A percentile compares a stretch with the other conserved stretches of the same genome.
phyloP scores from a whole-genome alignment of 495 filamentous ascomycete species.

The Aspergillus bridgeri region DNA sequence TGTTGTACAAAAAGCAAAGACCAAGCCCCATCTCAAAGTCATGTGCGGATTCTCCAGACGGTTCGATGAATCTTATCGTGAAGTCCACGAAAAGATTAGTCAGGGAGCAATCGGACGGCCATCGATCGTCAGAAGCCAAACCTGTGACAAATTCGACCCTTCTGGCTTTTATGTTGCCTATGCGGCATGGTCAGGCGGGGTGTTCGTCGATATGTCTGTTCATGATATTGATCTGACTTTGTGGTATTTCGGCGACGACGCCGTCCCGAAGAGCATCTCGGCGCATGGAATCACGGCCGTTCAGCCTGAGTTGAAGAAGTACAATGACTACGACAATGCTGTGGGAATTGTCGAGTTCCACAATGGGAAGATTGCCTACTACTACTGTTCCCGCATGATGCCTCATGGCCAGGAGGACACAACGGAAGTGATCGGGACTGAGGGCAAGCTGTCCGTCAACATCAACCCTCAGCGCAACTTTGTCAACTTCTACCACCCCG shows the following conservation, averaged over 20 bases:
- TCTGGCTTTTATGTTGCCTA: slow-evolving; percentile 54
- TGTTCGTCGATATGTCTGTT: slow-evolving; percentile 55
- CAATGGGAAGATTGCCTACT: slow-evolving; percentile 56
- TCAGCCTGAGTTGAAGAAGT: slow-evolving; percentile 50
- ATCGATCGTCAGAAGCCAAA: slow-evolving; percentile 51
- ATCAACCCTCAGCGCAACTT: slow-evolving; percentile 46
- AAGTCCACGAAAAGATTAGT: slow-evolving; percentile 44
- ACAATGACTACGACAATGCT: slow-evolving; percentile 59
- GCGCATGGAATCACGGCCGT: slow-evolving; percentile 54
- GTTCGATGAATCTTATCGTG: slow-evolving; percentile 53
- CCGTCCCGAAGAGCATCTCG: slow-evolving; percentile 42
- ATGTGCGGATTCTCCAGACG: slow-evolving; percentile 58
- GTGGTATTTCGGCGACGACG: slow-evolving; percentile 51
- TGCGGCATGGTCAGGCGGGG: slow-evolving; percentile 53
- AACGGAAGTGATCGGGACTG: slow-evolving; percentile 60
- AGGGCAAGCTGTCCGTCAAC: slow-evolving; percentile 56
- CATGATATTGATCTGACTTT: slow-evolving; percentile 57
- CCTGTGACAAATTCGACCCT: slow-evolving; percentile 54
- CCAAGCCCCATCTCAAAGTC: slow-evolving; percentile 44
- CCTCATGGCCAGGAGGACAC: slow-evolving; percentile 58
- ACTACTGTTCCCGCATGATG: slow-evolving; percentile 59
- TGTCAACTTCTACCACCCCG: slow-evolving; percentile 45
- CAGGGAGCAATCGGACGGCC: slow-evolving; percentile 47
- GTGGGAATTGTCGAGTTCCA: slow-evolving; percentile 60
- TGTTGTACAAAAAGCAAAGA: slow-evolving; percentile 17